Evolutionary conservation across 331 rosid species (phyloP).

Genomic region (Phaseolus coccineus): DNA sequence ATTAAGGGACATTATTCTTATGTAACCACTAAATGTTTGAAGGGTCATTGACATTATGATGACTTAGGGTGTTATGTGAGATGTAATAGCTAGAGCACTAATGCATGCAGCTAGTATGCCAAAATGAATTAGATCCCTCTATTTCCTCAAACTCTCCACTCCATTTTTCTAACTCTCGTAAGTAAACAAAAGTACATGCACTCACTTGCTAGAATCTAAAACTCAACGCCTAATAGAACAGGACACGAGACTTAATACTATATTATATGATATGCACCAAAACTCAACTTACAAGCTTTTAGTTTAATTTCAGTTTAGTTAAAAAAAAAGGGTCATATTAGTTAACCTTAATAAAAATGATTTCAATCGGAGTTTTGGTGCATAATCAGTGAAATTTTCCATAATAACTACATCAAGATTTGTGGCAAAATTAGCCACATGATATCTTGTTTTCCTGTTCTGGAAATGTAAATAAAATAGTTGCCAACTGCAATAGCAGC

Average conservation of each 20-base stretch:
- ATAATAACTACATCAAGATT: background rate
- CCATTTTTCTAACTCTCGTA: background rate
- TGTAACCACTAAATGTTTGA: background rate
- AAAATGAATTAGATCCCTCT: no score
- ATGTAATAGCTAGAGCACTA: no score
- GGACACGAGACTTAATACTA: background rate
- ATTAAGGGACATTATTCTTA: background rate
- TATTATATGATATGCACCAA: background rate
- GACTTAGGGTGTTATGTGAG: no score
- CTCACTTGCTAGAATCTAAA: background rate
- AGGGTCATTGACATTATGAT: background rate
- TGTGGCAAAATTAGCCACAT: constrained; percentile 7
- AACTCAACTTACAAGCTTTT: no score
- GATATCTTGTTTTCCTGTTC: background rate
- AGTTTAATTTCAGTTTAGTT: background rate
- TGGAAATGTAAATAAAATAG: constrained; percentile 7
- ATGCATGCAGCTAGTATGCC: no score
- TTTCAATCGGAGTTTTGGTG: background rate
- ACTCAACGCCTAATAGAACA: no score
- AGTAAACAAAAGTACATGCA: background rate
- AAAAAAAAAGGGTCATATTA: background rate
- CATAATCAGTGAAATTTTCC: constrained; percentile 23
- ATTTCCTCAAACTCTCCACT: no score
- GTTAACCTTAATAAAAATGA: background rate
- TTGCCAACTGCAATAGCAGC: constrained; percentile 12